Evolutionary conservation across 2,329 filamentous ascomycete genomes (phyloP).

Genomic region (Sphaerulina vaccinii): DNA sequence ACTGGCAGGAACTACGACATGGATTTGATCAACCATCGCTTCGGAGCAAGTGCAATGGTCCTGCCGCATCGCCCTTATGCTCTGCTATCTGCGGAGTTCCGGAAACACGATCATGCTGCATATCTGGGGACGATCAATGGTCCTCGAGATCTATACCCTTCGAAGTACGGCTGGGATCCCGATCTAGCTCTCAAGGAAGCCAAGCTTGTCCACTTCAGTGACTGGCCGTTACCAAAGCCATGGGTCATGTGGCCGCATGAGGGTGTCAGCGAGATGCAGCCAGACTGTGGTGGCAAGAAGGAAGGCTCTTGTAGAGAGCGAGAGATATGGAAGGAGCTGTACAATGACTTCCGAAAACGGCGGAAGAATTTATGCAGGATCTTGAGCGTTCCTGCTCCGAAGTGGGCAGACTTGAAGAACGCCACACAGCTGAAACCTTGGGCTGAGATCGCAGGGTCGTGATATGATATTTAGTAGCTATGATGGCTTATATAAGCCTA

Average conservation of each 20-base stretch:
- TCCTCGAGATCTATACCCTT: slow-evolving; percentile 42
- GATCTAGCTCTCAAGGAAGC: slow-evolving; percentile 57
- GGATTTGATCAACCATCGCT: slow-evolving; percentile 60
- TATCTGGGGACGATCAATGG: slow-evolving; percentile 52
- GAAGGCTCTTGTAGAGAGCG: slow-evolving; percentile 36
- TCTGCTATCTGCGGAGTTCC: slow-evolving; percentile 64
- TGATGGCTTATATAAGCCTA: too few relatives aligned
- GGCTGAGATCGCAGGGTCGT: slow-evolving; percentile 2
- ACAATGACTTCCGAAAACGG: slow-evolving; percentile 45
- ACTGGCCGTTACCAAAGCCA: slow-evolving; percentile 68
- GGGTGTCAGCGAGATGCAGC: slow-evolving; percentile 45
- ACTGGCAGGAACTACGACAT: slow-evolving; percentile 32
- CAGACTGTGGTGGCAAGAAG: slow-evolving; percentile 40
- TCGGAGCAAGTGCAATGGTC: slow-evolving; percentile 59
- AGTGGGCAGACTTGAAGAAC: slow-evolving; percentile 29
- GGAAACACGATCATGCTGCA: slow-evolving; percentile 50
- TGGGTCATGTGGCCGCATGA: slow-evolving; percentile 53
- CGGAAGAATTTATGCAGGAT: slow-evolving; percentile 42
- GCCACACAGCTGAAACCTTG: slow-evolving; percentile 13
- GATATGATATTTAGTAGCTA: too few relatives aligned
- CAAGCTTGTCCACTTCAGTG: slow-evolving; percentile 68
- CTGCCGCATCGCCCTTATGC: slow-evolving; percentile 65
- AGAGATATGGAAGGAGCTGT: slow-evolving; percentile 47
- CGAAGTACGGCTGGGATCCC: slow-evolving; percentile 58
- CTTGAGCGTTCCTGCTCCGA: slow-evolving; percentile 35